Conservation (phyloP, 1,284 basidiomycete species). For the Microbotryomycetes sp. region DNA sequence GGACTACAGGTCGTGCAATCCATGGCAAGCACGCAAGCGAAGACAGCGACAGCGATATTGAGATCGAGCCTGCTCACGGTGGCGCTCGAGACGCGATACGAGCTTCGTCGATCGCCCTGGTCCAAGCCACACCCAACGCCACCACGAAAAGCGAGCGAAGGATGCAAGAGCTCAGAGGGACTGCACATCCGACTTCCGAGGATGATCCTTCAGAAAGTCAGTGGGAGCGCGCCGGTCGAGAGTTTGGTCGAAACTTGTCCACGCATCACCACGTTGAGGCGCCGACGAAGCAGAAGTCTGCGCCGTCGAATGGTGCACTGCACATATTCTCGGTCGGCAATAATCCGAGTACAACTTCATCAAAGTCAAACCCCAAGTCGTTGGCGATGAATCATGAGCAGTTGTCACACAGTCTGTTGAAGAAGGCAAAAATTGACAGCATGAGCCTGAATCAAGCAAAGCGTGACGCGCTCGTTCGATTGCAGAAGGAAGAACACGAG, state of each 20-base stretch:
- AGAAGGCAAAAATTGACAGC: neutral
- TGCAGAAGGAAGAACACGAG: neutral
- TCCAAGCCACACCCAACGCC: neutral
- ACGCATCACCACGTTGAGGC: neutral
- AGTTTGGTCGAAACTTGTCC: slow-evolving; percentile 18
- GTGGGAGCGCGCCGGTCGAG: slow-evolving; percentile 4
- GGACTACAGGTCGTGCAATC: too few relatives aligned
- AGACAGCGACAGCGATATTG: neutral
- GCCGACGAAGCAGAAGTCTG: neutral
- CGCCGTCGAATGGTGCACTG: neutral
- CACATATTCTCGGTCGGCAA: neutral
- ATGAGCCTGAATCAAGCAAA: neutral
- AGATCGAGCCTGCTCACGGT: neutral
- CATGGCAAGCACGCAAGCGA: too few relatives aligned
- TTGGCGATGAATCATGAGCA: neutral
- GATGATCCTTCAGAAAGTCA: slow-evolving; percentile 24
- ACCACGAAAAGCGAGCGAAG: neutral
- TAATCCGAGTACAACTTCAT: neutral
- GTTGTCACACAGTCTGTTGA: neutral
- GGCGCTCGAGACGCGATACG: neutral
- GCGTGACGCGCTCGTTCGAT: neutral
- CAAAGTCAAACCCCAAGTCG: neutral
- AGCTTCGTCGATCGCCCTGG: neutral
- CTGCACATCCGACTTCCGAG: neutral
- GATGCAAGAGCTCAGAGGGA: neutral